Evolutionary conservation across 352 stramenopile genomes (phyloP).

Genomic region (Phytophthora nicotianae): DNA sequence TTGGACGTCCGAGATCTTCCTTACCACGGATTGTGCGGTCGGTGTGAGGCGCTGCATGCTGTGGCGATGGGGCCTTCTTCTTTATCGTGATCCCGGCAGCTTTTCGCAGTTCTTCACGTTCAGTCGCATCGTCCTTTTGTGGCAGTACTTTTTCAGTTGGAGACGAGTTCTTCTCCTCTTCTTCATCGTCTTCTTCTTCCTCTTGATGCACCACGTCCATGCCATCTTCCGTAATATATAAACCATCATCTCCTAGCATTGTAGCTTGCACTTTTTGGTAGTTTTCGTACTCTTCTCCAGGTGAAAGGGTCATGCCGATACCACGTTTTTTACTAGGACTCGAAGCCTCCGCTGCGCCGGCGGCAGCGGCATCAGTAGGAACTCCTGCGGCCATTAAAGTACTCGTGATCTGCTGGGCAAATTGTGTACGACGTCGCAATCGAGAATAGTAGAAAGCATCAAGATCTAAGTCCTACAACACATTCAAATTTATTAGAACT

Average conservation of each 20-base stretch:
- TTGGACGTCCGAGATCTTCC: constrained; percentile 29
- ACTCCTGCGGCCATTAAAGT: constrained; percentile 41
- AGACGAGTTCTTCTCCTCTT: neutral
- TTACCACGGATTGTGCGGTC: constrained; percentile 40
- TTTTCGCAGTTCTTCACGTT: constrained; percentile 22
- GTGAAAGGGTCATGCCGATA: constrained; percentile 70
- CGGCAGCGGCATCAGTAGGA: constrained; percentile 27
- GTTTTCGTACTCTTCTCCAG: constrained; percentile 73
- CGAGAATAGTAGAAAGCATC: constrained; percentile 63
- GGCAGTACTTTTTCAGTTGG: constrained; percentile 1
- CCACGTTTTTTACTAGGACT: constrained; percentile 47
- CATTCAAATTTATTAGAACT: neutral
- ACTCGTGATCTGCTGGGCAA: constrained; percentile 59
- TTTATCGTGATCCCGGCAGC: constrained; percentile 26
- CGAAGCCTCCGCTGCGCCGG: constrained; percentile 23
- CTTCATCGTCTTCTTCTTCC: constrained; percentile 28
- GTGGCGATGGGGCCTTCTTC: constrained; percentile 8
- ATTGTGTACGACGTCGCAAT: constrained; percentile 54
- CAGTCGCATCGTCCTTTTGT: constrained; percentile 5
- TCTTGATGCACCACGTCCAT: constrained; percentile 28
- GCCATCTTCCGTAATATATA: constrained; percentile 34
- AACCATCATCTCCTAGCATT: constrained; percentile 25
- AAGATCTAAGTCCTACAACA: constrained; percentile 54
- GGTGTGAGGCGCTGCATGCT: constrained; percentile 29
- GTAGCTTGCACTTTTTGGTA: constrained; percentile 63